Base-by-base conservation (phyloP, 2,329 filamentous ascomycete species). In the Trichoderma sp. region DNA sequence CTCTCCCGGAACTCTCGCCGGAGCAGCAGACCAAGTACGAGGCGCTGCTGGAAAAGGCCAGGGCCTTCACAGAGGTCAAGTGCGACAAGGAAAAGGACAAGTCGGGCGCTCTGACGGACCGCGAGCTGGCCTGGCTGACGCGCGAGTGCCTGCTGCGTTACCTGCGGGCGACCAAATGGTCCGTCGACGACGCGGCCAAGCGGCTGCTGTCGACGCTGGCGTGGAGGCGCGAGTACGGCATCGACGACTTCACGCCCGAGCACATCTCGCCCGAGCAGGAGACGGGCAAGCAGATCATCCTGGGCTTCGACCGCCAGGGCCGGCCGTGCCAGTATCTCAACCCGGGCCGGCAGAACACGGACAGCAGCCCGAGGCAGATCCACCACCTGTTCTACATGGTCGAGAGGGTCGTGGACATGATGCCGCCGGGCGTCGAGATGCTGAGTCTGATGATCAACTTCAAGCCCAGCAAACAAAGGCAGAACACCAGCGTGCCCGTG, bases 371-470 rank as follows among this genome's bases (percentile, higher is more conserved):
- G 42, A 87, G 92, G 73, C 95, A 98, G 81, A 89, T 97, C 66
- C 90, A 99, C 80, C 94, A 98, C 78, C 83, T 99, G 69, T 93
- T 97, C 63, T 99, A 91, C 82, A 97, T 98, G 94, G 81, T 98
- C 50, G 95, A 99, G 83, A 87, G 92, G 42, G 89, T 92, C 37
- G 88, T 97, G 71, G 94, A 97, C 73, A 81, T 98, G 70, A 93
- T 96, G 88, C 90, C 91, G 0, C 85, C 94, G 0, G 91, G 91
- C 15, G 92, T 97, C 77, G 95, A 98, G 81, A 95, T 88, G 57
- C 80, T 97, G 68, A 91, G 92, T 52, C 84, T 99, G 67, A 83
- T 98, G 72, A 94, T 98, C 79, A 94, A 97, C 81, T 98, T 97
- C 84, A 92, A 93, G 79, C 86, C 90, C 69, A 90, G 89, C 72